Evolutionary conservation across 495 filamentous ascomycete genomes (phyloP).

Genomic region (Lasiosphaeria ovina): DNA sequence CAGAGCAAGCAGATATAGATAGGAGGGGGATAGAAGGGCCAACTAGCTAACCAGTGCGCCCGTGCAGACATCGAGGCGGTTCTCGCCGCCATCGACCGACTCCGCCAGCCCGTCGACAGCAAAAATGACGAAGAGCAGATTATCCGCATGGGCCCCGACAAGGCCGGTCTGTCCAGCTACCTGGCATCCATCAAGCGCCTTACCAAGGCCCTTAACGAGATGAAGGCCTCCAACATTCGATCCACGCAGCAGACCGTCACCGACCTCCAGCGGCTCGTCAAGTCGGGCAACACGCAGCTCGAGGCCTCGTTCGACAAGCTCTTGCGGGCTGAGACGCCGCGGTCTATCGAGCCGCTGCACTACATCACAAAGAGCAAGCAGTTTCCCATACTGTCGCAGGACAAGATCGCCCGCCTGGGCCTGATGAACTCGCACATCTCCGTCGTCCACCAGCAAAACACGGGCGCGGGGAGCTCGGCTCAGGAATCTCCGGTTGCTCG

Average conservation of each 20-base stretch:
- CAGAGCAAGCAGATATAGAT: too few relatives aligned
- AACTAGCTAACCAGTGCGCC: slow-evolving; percentile 16
- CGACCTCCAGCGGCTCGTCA: slow-evolving; percentile 74
- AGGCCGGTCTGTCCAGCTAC: slow-evolving; percentile 78
- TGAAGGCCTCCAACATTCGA: slow-evolving; percentile 81
- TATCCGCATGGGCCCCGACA: slow-evolving; percentile 79
- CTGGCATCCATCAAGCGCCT: slow-evolving; percentile 84
- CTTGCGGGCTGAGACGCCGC: slow-evolving; percentile 64
- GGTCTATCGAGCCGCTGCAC: slow-evolving; percentile 81
- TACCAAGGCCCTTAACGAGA: slow-evolving; percentile 72
- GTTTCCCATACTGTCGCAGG: slow-evolving; percentile 47
- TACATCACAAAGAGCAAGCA: slow-evolving; percentile 83
- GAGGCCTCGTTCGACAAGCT: slow-evolving; percentile 77
- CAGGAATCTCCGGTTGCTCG: slow-evolving; percentile 58
- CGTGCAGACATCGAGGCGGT: slow-evolving; percentile 75
- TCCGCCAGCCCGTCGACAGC: slow-evolving; percentile 84
- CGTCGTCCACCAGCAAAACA: slow-evolving; percentile 28
- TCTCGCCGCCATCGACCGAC: slow-evolving; percentile 77
- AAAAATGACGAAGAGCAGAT: slow-evolving; percentile 87
- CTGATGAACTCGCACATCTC: slow-evolving; percentile 51
- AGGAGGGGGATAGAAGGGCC: too few relatives aligned
- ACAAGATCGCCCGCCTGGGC: slow-evolving; percentile 48
- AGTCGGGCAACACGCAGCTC: slow-evolving; percentile 72
- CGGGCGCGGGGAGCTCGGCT: slow-evolving; percentile 19
- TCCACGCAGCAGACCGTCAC: slow-evolving; percentile 87